Base-by-base conservation (phyloP, 148 eudicot genomes). In the Dysphania ambrosioides region DNA sequence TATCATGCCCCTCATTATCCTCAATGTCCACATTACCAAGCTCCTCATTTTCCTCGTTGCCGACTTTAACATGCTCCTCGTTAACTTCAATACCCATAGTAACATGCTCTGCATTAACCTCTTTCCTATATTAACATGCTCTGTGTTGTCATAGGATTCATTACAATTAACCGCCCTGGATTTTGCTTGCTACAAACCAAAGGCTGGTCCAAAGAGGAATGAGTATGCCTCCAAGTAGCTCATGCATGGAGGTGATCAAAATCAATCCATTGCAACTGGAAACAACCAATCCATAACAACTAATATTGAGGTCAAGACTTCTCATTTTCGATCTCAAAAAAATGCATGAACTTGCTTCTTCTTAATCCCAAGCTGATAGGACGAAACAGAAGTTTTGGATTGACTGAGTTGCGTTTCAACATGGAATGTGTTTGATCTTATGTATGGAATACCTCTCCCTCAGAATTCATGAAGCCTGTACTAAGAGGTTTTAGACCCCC, bases 181-280 rank as follows among this genome's bases (percentile, higher is more conserved):
- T 58, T 74, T 30, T 42, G 49, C 26, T 47, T 38, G 70, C 75
- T 53, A 42, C 16, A 71, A 41, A 74, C 36, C 62, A 71, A 42
- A 67, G 68, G 73, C 19, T 8, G 1, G 30, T 75, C 65, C 6
- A 66, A 53, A 9, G 23, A 24, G 8, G 42, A 26, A 27, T 23
- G n/a, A 8, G 44, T 26, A 23, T 38, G 21, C 12, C 0, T 49
- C 35, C 27, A 47, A 47, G 13, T 13, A 0, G 2, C 5, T 19
- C 51, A 31, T 40, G 36, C 72, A 70, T 38, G 55, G 82, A 83
- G 0, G 34, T 66, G 40, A 76, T 72, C 79, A 83, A 68, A 67
- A 83, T 68, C 62, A 83, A 77, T n/a, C 86, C 86, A 30, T 71
- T 80, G 58, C 81, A 83, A 11, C 75, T n/a, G 58, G 86, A 74